These are phyloP conservation scores for Atkinsonella texensis DNA, from an alignment of 2,329 filamentous ascomycete genomes.

Conservation along the genomic window DNA sequence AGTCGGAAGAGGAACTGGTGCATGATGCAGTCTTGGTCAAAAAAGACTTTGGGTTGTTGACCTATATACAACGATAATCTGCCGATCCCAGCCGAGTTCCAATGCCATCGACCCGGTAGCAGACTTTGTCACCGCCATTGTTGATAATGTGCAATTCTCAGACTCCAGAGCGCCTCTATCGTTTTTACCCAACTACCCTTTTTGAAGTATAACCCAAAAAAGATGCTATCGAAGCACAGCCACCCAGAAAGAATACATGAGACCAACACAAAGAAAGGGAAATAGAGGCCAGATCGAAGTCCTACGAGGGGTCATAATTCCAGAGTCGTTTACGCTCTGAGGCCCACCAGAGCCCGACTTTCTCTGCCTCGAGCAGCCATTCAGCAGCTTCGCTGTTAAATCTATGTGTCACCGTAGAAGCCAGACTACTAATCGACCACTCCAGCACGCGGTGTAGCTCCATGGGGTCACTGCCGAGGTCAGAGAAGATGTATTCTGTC, in stretches of 20 bases:
- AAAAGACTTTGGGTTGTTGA: too few species aligned
- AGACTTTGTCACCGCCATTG: too few species aligned
- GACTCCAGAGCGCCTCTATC: too few species aligned
- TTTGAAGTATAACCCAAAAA: neutral
- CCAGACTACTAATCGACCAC: slow-evolving; percentile 6
- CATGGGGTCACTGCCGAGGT: slow-evolving; percentile 16
- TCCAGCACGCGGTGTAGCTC: slow-evolving; percentile 14
- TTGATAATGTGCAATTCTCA: too few species aligned
- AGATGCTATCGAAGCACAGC: neutral
- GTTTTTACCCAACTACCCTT: too few species aligned
- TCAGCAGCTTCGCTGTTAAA: slow-evolving; percentile 13
- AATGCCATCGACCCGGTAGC: too few species aligned
- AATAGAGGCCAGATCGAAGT: neutral
- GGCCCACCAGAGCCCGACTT: slow-evolving; percentile 19
- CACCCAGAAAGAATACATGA: neutral
- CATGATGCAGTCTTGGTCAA: too few species aligned
- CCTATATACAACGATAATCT: too few species aligned
- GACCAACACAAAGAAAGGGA: neutral
- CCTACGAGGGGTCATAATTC: slow-evolving; percentile 3
- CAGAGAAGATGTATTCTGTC: slow-evolving; percentile 18
- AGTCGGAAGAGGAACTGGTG: too few species aligned
- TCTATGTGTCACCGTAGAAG: slow-evolving; percentile 7
- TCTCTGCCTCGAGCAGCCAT: slow-evolving; percentile 19
- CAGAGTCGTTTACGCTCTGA: slow-evolving; percentile 14
- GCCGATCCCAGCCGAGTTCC: too few species aligned